A percentile compares a stretch with the other conserved stretches of the same genome.
Evolutionary conservation across 345 rosid species (phyloP).

Genomic region (Eutrema japonicum): DNA sequence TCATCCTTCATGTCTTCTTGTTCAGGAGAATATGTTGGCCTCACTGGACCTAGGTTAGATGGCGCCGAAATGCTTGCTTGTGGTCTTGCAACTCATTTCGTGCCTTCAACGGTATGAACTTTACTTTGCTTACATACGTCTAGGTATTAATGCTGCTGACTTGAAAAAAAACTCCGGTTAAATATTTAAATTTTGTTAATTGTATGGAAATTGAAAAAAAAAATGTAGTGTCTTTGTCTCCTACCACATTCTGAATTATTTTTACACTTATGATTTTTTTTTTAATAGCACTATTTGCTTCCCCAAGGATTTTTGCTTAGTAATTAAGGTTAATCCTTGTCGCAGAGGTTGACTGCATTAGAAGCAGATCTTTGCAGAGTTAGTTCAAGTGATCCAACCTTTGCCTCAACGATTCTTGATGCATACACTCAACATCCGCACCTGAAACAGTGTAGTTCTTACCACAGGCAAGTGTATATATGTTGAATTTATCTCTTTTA

Average conservation of each 20-base stretch:
- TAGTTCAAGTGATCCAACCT: conserved; percentile 54
- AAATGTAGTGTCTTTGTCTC: too few relatives aligned
- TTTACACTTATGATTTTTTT: background rate
- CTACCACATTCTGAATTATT: too few relatives aligned
- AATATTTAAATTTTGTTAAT: too few relatives aligned
- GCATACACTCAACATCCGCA: conserved; percentile 54
- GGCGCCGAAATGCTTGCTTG: conserved; percentile 89
- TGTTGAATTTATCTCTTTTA: background rate
- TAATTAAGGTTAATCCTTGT: background rate
- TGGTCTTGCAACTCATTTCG: conserved; percentile 92
- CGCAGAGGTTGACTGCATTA: conserved; percentile 59
- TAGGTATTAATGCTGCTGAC: too few relatives aligned
- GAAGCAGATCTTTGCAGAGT: conserved; percentile 58
- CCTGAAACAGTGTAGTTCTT: conserved; percentile 66
- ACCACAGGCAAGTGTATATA: conserved; percentile 51
- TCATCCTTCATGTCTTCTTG: background rate
- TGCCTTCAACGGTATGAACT: conserved; percentile 60
- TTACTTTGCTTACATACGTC: background rate
- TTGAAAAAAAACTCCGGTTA: too few relatives aligned
- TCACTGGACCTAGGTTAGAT: conserved; percentile 74
- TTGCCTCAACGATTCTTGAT: conserved; percentile 57
- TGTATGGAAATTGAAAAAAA: too few relatives aligned
- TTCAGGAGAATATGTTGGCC: conserved; percentile 84
- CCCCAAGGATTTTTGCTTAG: background rate
- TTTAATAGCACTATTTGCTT: background rate